Conservation (phyloP, 2,329 filamentous ascomycete genomes). For the Pseudogymnoascus sp. region DNA sequence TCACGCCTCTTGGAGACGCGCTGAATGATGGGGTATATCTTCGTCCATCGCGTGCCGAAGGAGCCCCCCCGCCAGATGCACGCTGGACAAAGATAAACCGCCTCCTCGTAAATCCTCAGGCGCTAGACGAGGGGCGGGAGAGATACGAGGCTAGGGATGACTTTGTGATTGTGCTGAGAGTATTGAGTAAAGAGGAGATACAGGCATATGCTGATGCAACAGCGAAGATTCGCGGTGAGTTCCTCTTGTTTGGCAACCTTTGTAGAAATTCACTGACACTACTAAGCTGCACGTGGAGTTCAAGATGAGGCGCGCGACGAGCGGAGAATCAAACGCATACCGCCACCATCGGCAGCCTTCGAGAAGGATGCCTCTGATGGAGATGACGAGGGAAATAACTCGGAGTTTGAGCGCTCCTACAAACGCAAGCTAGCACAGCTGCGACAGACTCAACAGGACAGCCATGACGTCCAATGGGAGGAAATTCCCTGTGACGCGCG, state of each 20-base stretch:
- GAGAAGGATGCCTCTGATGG: neutral
- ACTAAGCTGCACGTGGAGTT: neutral
- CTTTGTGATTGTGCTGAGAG: conserved; percentile 85
- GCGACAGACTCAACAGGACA: neutral
- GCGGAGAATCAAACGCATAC: neutral
- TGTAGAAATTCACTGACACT: neutral
- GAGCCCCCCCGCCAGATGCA: conserved; percentile 53
- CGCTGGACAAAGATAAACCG: conserved; percentile 92
- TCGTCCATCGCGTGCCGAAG: neutral
- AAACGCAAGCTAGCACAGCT: neutral
- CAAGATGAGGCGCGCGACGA: neutral
- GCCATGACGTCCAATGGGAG: neutral
- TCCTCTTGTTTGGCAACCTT: neutral
- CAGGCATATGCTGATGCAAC: conserved; percentile 79
- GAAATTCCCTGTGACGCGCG: neutral
- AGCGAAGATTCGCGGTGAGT: conserved; percentile 67
- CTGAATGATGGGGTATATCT: conserved; percentile 58
- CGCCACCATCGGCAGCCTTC: neutral
- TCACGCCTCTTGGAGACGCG: conserved; percentile 82
- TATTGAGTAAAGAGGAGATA: conserved; percentile 82
- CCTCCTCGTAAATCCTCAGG: conserved; percentile 80
- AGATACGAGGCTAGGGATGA: conserved; percentile 84
- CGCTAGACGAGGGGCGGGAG: conserved; percentile 75
- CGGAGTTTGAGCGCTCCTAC: neutral
- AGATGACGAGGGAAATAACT: neutral